A percentile compares a stretch with the other conserved stretches of the same genome.
phyloP scores from a whole-genome alignment of 2,329 filamentous ascomycete species.

The Coniochaeta sp. region DNA sequence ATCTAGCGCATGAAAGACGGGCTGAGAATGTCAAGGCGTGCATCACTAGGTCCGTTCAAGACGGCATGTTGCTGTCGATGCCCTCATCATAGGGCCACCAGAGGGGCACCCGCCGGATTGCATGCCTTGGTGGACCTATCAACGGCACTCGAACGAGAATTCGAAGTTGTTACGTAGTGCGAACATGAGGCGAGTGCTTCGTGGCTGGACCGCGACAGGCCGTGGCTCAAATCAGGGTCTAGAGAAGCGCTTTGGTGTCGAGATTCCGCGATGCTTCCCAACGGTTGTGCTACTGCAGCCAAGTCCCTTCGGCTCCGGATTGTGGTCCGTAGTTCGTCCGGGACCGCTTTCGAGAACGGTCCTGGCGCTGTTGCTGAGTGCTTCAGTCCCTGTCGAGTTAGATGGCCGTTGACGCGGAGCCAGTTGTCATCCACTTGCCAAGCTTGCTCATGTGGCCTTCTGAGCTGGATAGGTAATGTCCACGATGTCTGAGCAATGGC shows the following conservation, averaged over 20 bases:
- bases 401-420: too few species aligned
- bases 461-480: too few species aligned
- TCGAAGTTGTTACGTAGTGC: neutral
- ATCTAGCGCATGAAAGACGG: neutral
- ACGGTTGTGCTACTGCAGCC: slow-evolving; percentile 1
- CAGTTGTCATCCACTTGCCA: too few species aligned
- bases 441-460: too few species aligned
- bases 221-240: neutral
- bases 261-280: neutral
- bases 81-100: too few species aligned
- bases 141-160: neutral
- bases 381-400: too few species aligned
- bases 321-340: too few species aligned
- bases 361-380: too few species aligned
- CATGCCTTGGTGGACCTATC: neutral
- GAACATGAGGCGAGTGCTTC: neutral
- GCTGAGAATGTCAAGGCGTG: neutral
- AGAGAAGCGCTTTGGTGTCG: neutral
- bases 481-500: too few species aligned
- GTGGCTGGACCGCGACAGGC: neutral
- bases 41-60: neutral
- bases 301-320: neutral
- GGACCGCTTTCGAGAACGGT: too few species aligned
- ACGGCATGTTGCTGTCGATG: neutral
- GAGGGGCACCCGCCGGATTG: neutral